Evolutionary conservation across 192 early-diverging fungal species (phyloP).

Genomic region (Backusella luteola): DNA sequence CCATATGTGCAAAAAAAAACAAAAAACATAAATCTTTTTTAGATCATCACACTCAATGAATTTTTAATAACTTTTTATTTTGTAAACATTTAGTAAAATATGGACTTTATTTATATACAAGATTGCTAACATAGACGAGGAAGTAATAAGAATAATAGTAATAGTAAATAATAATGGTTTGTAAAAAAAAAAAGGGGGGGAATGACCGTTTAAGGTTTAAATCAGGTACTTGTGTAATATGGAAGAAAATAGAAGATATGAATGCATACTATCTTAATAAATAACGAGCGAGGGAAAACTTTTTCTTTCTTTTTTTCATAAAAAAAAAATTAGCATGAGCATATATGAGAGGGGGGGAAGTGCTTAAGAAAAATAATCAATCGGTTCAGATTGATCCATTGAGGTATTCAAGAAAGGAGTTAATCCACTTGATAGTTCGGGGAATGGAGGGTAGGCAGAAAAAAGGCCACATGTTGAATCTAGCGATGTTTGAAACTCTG

Average conservation of each 20-base stretch:
- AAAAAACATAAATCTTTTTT: too few relatives aligned
- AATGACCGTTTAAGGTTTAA: background rate
- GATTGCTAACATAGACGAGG: background rate
- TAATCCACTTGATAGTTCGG: background rate
- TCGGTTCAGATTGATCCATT: background rate
- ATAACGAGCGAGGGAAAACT: background rate
- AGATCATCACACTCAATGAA: background rate
- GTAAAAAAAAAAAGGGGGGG: background rate
- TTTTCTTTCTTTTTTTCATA: background rate
- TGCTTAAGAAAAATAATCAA: conserved; percentile 2
- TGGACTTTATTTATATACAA: background rate
- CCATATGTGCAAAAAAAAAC: background rate
- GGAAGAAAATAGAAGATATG: background rate
- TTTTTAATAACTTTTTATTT: background rate
- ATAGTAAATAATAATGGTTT: background rate
- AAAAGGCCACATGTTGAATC: background rate
- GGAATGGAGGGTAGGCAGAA: background rate
- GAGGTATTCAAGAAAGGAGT: conserved; percentile 7
- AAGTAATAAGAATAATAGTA: background rate
- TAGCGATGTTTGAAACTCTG: background rate
- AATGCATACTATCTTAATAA: background rate
- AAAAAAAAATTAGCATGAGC: background rate
- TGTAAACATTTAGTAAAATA: background rate
- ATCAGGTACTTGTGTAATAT: conserved; percentile 5
- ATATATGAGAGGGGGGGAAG: background rate